Conservation (phyloP, 768 basidiomycete species). For the Leccinum fibrillosum region DNA sequence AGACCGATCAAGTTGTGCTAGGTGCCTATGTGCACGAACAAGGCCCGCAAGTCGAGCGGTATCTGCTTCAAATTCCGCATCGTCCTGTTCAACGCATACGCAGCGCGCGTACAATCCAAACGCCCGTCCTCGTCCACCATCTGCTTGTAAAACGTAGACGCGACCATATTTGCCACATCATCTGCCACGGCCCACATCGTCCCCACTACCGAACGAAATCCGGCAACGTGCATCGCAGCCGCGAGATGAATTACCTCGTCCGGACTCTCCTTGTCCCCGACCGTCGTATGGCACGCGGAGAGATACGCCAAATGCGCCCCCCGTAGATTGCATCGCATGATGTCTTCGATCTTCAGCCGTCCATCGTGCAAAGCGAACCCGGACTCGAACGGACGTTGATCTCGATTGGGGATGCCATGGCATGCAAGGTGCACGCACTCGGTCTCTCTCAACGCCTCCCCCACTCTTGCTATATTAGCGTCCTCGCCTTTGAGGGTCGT, state of each 20-base stretch:
- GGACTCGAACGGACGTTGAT: constrained; percentile 16
- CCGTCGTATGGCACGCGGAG: constrained; percentile 26
- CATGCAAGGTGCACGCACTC: constrained; percentile 25
- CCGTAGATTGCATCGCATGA: constrained; percentile 7
- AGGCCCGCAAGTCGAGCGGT: constrained; percentile 8
- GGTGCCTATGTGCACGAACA: constrained; percentile 11
- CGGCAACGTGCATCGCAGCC: constrained; percentile 14
- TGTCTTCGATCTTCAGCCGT: constrained; percentile 3
- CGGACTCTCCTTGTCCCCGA: constrained; percentile 9
- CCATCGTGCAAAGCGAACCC: constrained; percentile 3
- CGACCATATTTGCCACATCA: neutral
- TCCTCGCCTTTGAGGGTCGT: neutral
- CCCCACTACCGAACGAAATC: constrained; percentile 9
- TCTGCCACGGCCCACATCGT: neutral
- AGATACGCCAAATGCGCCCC: constrained; percentile 13
- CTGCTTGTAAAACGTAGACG: neutral
- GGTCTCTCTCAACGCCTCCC: constrained; percentile 1
- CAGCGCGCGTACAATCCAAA: constrained; percentile 6
- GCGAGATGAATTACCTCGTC: constrained; percentile 21
- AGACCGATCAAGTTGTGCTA: too few relatives aligned
- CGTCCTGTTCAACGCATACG: constrained; percentile 6
- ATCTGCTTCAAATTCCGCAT: neutral
- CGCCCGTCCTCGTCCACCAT: constrained; percentile 2
- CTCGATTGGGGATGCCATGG: constrained; percentile 13
- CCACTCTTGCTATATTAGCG: neutral